phyloP scores from a whole-genome alignment of 495 filamentous ascomycete species.

The Penicillium pulvis region DNA sequence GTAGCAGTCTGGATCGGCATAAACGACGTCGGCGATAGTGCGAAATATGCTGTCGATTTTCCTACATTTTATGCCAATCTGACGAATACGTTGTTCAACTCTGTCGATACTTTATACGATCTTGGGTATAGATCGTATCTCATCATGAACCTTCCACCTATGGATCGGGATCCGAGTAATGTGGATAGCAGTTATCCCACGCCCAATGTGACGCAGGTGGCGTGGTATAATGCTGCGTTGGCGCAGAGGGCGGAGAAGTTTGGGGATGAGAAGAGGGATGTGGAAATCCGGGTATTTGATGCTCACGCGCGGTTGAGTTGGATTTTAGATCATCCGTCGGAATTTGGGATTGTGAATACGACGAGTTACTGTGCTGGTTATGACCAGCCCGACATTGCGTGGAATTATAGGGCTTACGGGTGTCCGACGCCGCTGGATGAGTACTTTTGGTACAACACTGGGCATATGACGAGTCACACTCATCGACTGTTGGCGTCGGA shows the following conservation, averaged over 20 bases:
- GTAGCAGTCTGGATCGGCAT: slow-evolving; percentile 49
- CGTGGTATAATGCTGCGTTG: slow-evolving; percentile 42
- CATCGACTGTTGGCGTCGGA: slow-evolving; percentile 41
- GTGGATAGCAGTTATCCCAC: slow-evolving; percentile 28
- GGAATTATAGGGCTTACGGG: slow-evolving; percentile 46
- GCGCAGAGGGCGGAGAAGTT: slow-evolving; percentile 29
- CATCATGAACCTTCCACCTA: slow-evolving; percentile 54
- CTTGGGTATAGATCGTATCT: slow-evolving; percentile 50
- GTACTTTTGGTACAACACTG: slow-evolving; percentile 57
- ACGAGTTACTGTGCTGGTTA: slow-evolving; percentile 52
- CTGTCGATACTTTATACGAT: slow-evolving; percentile 39
- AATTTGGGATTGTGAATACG: slow-evolving; percentile 51
- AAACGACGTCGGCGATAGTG: slow-evolving; percentile 45
- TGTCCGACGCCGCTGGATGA: slow-evolving; percentile 45
- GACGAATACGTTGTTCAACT: slow-evolving; percentile 41
- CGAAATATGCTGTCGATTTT: slow-evolving; percentile 41
- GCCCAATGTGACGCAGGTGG: slow-evolving; percentile 50
- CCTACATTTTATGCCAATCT: slow-evolving; percentile 39
- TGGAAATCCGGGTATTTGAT: slow-evolving; percentile 47
- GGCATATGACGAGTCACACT: slow-evolving; percentile 50
- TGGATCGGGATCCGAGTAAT: slow-evolving; percentile 49
- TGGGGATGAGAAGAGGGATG: slow-evolving; percentile 23
- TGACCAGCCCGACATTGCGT: slow-evolving; percentile 50
- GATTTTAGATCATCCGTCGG: slow-evolving; percentile 45
- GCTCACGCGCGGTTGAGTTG: slow-evolving; percentile 42